Base-by-base conservation (phyloP, 73 alveolate species). In the Paramecium pentaurelia region DNA sequence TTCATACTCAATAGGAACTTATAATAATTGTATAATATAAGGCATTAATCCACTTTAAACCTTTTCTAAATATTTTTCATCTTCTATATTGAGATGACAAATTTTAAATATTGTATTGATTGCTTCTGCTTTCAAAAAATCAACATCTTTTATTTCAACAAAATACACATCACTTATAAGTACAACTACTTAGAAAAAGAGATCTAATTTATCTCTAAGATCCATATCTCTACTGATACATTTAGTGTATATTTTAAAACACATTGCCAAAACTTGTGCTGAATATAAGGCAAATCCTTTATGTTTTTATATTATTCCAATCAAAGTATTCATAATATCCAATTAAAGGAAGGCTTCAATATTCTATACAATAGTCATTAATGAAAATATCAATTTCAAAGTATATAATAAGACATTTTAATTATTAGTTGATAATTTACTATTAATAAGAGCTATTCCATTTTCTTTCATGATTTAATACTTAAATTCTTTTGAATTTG, bases 121-220 rank as follows among this genome's bases (percentile, higher is more conserved):
- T 25, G 77, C 91, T 80, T 80, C 91, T 10, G 91, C 91, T 45
- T 80, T 80, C n/a, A 80, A 36, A 20, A 25, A 45, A 25, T 80
- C 91, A 45, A 80, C 58, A 73, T 37, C 87, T 47, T 80, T 42
- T 10, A 44, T 80, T 14, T 80, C 71, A 20, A 44, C 44, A 20
- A 32, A 45, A 49, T 42, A 75, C 4, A 20, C 37, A 75, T 75
- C 88, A 38, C 68, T 38, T 18, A 42, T 80, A 0, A 27, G 45
- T 3, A 27, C 30, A 3, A 27, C 51, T 16, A 80, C 47, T 20
- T 20, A 11, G 14, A 80, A 45, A 7, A 80, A 44, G 3, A 45
- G 20, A 18, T 30, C 25, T 8, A 80, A 12, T 27, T 80, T 27
- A 20, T 80, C 44, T 14, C 27, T 28, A 0, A 80, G 30, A 25